Base-by-base conservation (phyloP, 371 early-diverging fungal species). In the Smittium mucronatum region DNA sequence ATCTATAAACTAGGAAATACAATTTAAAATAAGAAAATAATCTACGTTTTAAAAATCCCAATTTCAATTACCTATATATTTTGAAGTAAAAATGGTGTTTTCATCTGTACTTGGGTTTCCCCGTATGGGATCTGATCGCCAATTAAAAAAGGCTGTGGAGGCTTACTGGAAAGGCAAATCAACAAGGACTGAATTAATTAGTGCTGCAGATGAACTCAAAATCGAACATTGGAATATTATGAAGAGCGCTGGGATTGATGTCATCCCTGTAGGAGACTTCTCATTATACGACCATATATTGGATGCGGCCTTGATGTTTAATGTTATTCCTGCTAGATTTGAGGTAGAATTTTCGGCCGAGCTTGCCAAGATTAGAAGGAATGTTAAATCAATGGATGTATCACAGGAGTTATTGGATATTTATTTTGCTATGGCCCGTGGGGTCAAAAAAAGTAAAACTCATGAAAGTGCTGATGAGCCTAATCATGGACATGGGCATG, bases 401-500 rank as follows among this genome's bases (percentile, higher is more conserved):
- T 5, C 21, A 11, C 26, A 61, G 11, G 67, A 68, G 65, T 84
- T 82, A 64, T 84, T 92, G 64, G 89, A 92, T 77, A 87, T 87
- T 57, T 97, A 93, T 87, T 96, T 96, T 81, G 97, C 97, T 78
- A 94, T 96, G 90, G 94, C 89, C 71, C 93, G 97, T 82, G 97
- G 97, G 75, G 85, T 90, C 68, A 93, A 94, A 79, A 15, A 5
- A 61, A 30, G 31, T 26, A n/a, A n/a, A n/a, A 26, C 63, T 30
- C 5, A 81, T 81, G 77, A 71, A 82, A 65, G 89, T 84, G 47
- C 11, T 21, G 47, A 47, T 47, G 21, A 21, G 5, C 11, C 47
- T 21, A 47, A 21, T 21, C 21, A 5, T 11, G 21, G 47, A 11
- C 21, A 21, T 21, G 21, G 21, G 21, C 5, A 5, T 21, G 69